Base-by-base conservation (phyloP, 2,329 filamentous ascomycete species). In the Fusarium beomiforme region DNA sequence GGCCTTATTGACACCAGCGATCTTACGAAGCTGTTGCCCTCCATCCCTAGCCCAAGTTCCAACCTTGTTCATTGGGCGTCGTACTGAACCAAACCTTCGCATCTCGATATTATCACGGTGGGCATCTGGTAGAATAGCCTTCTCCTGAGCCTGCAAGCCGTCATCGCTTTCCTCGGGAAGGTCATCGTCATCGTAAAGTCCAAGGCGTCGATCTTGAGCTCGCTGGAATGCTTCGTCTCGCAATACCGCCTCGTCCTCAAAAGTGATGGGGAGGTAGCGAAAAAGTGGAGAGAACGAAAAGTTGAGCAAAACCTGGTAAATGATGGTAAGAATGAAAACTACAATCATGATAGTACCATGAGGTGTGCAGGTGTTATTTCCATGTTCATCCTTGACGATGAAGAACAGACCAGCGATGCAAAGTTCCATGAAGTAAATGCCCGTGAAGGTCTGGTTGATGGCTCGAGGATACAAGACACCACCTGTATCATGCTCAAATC, bases 361-460 rank as follows among this genome's bases (percentile, higher is more conserved):
- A 1, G 92, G 86, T 24, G 91, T 85, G 78, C 93, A 96, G 1
- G 87, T 83, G 11, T 85, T 83, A 0, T 84, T 77, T 0, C 84
- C 84, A 0, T 88, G 47, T 2, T 87, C 84, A 65, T 94, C 87
- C 39, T 84, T 78, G 5, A 92, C 89, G 24, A 97, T 85, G 81
- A 98, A 94, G 82, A 98, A 98, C 24, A 98, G 85, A 37, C 95
- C 96, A 46, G 97, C 91, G 60, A 98, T 86, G 74, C 92, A 95
- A 5, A 98, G 85, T 77, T 98, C 94, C 91, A 99, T 96, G 67
- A 98, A 90, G 76, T 99, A 99, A 1, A 99, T 83, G 0, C 96
- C 96, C 0, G 94, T 96, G 77, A 99, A 98, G 1, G 96, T 92
- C 78, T 98, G 95, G 78, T 98, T 98, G 82, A 98, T 93, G 2